Conservation (phyloP, 2,329 filamentous ascomycete genomes). For the Colletotrichum lentis region DNA sequence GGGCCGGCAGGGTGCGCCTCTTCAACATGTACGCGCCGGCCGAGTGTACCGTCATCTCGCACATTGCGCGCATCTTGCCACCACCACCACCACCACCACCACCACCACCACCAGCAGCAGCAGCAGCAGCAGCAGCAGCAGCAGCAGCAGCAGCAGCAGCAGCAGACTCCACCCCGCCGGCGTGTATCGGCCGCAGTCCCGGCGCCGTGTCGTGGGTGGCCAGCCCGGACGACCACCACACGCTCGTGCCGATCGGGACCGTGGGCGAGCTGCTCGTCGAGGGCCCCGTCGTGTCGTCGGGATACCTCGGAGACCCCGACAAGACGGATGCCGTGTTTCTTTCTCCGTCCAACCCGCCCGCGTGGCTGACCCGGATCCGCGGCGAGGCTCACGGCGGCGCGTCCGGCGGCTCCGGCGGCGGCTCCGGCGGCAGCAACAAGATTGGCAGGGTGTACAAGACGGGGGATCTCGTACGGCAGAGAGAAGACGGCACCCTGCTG, state of each 20-base stretch:
- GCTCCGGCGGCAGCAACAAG: no score
- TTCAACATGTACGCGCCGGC: neutral
- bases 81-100: no score
- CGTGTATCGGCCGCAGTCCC: neutral
- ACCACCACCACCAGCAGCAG: no score
- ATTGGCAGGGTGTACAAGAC: constrained; percentile 52
- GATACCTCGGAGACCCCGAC: constrained; percentile 55
- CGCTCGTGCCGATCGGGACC: constrained; percentile 1
- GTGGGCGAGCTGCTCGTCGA: constrained; percentile 50
- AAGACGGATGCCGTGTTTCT: constrained; percentile 44
- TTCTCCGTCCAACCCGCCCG: constrained; percentile 38
- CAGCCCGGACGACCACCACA: neutral
- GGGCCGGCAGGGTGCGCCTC: no score
- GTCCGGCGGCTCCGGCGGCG: no score
- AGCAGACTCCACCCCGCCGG: no score
- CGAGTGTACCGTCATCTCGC: neutral
- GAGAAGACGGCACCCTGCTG: constrained; percentile 51
- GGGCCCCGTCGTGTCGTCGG: constrained; percentile 57
- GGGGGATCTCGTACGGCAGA: constrained; percentile 57
- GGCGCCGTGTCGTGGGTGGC: neutral
- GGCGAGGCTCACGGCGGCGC: constrained; percentile 30
- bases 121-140: no score
- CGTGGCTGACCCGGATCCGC: constrained; percentile 41
- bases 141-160: no score
- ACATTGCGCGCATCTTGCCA: neutral